Conservation (phyloP, 179 eudicot species). For the Silene noctiflora region DNA sequence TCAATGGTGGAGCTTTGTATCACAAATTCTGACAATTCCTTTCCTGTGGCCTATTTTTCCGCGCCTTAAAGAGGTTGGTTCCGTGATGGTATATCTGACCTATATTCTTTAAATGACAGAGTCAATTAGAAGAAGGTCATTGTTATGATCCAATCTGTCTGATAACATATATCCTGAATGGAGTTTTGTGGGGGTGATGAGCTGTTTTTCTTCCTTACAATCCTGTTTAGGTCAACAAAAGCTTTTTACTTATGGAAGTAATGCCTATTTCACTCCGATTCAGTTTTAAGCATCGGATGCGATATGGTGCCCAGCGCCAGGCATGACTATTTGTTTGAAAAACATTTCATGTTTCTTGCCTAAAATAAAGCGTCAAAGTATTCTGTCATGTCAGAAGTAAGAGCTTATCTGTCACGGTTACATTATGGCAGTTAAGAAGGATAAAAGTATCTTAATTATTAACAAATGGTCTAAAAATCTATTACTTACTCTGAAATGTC, state of each 20-base stretch:
- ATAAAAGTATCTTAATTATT: background rate
- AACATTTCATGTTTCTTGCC: too few relatives aligned
- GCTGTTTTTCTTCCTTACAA: background rate
- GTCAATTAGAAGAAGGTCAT: background rate
- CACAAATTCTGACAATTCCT: conserved; percentile 87
- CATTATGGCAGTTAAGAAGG: background rate
- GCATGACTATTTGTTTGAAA: too few relatives aligned
- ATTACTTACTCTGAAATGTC: conserved; percentile 6
- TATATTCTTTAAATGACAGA: background rate
- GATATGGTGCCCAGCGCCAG: too few relatives aligned
- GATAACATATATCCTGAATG: background rate
- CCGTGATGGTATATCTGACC: background rate
- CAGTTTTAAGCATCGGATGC: too few relatives aligned
- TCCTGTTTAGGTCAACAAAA: background rate
- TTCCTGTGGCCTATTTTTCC: conserved; percentile 78
- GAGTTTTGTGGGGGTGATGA: conserved; percentile 1
- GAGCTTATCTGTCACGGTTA: too few relatives aligned
- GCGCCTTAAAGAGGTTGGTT: conserved; percentile 63
- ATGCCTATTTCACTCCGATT: too few relatives aligned
- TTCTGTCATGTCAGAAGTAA: too few relatives aligned
- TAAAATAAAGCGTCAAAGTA: too few relatives aligned
- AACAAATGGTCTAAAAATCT: too few relatives aligned
- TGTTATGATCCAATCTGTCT: background rate
- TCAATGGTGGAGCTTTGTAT: conserved; percentile 63
- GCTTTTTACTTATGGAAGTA: background rate